Percentiles rank a stretch among this genome's conserved stretches.
Conservation (phyloP, 257 asterid genomes). For the Salvia splendens region DNA sequence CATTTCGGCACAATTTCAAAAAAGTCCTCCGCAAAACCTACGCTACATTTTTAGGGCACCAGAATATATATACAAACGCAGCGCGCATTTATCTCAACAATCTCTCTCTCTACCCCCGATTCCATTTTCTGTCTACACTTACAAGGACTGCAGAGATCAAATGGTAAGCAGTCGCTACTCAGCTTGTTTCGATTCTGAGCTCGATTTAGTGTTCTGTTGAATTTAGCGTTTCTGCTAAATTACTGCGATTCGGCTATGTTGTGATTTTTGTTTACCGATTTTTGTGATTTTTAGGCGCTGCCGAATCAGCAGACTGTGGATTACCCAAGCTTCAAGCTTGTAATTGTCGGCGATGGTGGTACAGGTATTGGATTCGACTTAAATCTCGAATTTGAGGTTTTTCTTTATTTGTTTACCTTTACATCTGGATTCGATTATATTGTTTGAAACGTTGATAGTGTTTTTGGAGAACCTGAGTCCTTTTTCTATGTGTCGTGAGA, state of each 20-base stretch:
- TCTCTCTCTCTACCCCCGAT: neutral
- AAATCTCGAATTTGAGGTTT: neutral
- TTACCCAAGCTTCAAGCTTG: conserved; percentile 88
- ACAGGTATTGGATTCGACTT: conserved; percentile 46
- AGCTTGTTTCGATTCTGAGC: neutral
- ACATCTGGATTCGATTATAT: neutral
- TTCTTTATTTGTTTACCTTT: neutral
- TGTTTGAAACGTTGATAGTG: neutral
- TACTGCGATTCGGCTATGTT: neutral
- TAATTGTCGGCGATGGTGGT: conserved; percentile 89
- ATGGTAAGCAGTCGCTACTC: conserved; percentile 30
- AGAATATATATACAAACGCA: conserved; percentile 25
- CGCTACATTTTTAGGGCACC: conserved; percentile 34
- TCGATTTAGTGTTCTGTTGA: neutral
- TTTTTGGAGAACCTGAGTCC: neutral
- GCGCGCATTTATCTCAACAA: neutral
- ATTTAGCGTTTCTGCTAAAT: neutral
- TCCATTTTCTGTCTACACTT: neutral
- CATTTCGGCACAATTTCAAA: conserved; percentile 30
- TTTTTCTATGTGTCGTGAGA: neutral
- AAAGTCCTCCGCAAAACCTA: conserved; percentile 42
- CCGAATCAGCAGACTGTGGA: conserved; percentile 81
- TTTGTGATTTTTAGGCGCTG: conserved; percentile 49
- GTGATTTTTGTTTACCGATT: neutral
- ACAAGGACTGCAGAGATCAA: neutral